These are phyloP conservation scores for Eucalyptus sp. DNA, from an alignment of 345 rosid species.

Conservation along the genomic window DNA sequence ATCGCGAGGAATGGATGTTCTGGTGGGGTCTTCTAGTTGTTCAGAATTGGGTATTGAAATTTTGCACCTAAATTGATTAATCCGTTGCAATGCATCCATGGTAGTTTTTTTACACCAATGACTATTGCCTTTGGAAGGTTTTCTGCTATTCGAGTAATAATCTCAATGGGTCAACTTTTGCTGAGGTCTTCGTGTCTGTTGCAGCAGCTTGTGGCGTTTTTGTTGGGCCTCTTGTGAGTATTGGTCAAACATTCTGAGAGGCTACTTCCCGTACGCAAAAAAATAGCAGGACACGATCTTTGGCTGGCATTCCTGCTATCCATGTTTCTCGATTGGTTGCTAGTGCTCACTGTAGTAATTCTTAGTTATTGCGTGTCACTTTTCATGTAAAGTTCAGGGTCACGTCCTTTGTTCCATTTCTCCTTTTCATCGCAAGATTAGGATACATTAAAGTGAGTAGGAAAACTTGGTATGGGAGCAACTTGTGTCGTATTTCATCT, in stretches of 20 bases:
- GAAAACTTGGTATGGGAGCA: not conserved
- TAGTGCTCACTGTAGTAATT: not conserved
- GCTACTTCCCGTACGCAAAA: not conserved
- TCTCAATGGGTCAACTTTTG: no score
- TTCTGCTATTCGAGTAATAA: no score
- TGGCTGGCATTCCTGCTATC: not conserved
- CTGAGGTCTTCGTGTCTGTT: no score
- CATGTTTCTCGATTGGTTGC: not conserved
- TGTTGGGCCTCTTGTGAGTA: not conserved
- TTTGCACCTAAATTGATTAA: no score
- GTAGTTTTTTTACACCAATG: no score
- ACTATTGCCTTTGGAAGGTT: no score
- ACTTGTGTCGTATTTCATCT: not conserved
- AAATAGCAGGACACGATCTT: not conserved
- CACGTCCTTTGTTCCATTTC: not conserved
- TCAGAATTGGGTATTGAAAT: no score
- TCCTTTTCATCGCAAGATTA: not conserved
- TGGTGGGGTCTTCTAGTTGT: no score
- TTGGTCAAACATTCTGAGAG: not conserved
- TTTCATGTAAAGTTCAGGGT: not conserved
- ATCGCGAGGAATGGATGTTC: no score
- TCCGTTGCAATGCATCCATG: no score
- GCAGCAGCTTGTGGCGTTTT: not conserved
- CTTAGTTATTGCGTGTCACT: not conserved
- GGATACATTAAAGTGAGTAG: not conserved